These are phyloP conservation scores for Pseudotsuga menziesii DNA, from an alignment of 75 land plant species.

Conservation along the genomic window DNA sequence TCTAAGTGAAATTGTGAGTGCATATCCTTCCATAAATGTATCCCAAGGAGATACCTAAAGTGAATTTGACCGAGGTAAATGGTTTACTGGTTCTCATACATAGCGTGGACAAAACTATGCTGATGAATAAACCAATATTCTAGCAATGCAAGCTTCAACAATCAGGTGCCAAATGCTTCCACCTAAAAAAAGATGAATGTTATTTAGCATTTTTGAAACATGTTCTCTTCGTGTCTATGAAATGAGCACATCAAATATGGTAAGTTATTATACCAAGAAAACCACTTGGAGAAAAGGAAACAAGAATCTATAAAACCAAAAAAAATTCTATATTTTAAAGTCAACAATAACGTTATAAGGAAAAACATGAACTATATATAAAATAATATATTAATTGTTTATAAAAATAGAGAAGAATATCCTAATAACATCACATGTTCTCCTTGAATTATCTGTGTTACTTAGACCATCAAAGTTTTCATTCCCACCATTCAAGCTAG, in stretches of 20 bases:
- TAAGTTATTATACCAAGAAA: background rate
- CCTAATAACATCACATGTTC: no score
- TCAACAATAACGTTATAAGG: no score
- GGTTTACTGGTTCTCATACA: conserved; percentile 25
- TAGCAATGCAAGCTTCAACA: conserved; percentile 84
- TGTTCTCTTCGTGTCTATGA: background rate
- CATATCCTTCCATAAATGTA: conserved; percentile 71
- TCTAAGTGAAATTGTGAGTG: conserved; percentile 36
- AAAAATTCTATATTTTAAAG: background rate
- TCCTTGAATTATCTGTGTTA: no score
- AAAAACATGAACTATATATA: no score
- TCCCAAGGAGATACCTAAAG: conserved; percentile 67
- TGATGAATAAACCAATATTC: conserved; percentile 70
- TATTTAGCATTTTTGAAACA: background rate
- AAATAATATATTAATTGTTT: no score
- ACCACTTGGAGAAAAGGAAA: background rate
- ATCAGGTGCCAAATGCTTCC: conserved; percentile 84
- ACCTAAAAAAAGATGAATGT: conserved; percentile 24
- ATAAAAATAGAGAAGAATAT: no score
- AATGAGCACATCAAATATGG: background rate
- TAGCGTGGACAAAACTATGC: conserved; percentile 82
- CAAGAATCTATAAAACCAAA: background rate
- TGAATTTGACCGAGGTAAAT: conserved; percentile 14
- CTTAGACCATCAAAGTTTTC: no score
- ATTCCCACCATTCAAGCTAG: no score